Evolutionary conservation across 176 grass and related monocot species (phyloP).

Genomic region (Oryza meyeriana): DNA sequence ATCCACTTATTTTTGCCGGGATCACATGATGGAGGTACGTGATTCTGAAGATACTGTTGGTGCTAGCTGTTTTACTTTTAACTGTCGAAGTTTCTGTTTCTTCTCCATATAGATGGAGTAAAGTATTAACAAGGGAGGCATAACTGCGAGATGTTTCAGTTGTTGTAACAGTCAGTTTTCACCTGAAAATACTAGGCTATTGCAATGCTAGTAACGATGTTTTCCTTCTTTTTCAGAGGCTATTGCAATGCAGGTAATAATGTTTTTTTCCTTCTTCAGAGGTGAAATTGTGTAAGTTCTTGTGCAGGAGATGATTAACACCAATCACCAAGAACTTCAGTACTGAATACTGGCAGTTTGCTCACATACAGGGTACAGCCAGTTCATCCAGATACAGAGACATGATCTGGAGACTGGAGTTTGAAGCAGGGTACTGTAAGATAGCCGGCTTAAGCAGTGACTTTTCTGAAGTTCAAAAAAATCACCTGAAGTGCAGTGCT

Average conservation of each 20-base stretch:
- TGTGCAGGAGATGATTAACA: background rate
- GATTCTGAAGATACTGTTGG: background rate
- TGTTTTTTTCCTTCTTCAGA: background rate
- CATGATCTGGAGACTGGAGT: constrained; percentile 16
- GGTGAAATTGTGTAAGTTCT: background rate
- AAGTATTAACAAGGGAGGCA: background rate
- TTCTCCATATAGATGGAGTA: background rate
- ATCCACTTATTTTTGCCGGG: constrained; percentile 12
- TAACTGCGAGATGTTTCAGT: background rate
- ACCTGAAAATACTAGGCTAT: too few relatives aligned
- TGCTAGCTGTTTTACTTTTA: constrained; percentile 11
- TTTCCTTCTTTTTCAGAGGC: background rate
- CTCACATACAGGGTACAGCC: background rate
- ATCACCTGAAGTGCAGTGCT: background rate
- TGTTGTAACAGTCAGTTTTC: background rate
- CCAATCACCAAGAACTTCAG: background rate
- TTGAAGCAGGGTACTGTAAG: background rate
- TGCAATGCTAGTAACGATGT: background rate
- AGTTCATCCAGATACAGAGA: background rate
- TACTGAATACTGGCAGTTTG: background rate
- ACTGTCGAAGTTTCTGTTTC: constrained; percentile 17
- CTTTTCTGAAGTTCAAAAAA: background rate
- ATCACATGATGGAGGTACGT: constrained; percentile 33
- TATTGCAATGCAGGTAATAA: background rate
- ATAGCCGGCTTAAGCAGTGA: background rate